Conservation (phyloP, 768 basidiomycete species). For the Scleroderma citrinum region DNA sequence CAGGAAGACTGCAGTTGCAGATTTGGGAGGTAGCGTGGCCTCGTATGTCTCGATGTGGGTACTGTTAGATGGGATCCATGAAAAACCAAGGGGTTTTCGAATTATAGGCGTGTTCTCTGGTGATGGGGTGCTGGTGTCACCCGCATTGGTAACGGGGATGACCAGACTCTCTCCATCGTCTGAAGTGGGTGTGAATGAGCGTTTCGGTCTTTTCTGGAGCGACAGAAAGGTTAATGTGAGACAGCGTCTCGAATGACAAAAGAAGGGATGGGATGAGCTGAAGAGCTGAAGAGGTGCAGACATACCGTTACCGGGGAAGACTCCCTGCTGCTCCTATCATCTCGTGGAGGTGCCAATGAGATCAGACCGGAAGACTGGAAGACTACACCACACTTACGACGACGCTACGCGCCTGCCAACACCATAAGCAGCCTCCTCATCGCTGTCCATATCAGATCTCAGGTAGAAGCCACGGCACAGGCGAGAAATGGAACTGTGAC, state of each 20-base stretch:
- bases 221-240: neutral
- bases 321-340: constrained; percentile 52
- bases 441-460: constrained; percentile 11
- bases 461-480: neutral
- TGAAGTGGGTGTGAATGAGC: constrained; percentile 47
- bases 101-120: constrained; percentile 45
- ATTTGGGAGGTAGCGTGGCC: constrained; percentile 17
- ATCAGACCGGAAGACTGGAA: neutral
- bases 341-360: constrained; percentile 8
- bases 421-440: constrained; percentile 19
- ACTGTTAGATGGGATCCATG: constrained; percentile 26
- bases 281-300: neutral
- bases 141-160: constrained; percentile 34
- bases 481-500: neutral
- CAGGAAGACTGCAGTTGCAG: constrained; percentile 34
- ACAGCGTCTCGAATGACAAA: neutral
- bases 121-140: constrained; percentile 40
- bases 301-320: constrained; percentile 44
- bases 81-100: constrained; percentile 54
- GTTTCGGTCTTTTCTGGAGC: constrained; percentile 38
- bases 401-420: constrained; percentile 34
- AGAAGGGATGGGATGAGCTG: neutral
- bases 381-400: constrained; percentile 25
- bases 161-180: constrained; percentile 45
- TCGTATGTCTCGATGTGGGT: constrained; percentile 27